A percentile compares a stretch with the other conserved stretches of the same genome.
phyloP scores from a whole-genome alignment of 805 yeast genomes.

The Ogataea pilisensis region DNA sequence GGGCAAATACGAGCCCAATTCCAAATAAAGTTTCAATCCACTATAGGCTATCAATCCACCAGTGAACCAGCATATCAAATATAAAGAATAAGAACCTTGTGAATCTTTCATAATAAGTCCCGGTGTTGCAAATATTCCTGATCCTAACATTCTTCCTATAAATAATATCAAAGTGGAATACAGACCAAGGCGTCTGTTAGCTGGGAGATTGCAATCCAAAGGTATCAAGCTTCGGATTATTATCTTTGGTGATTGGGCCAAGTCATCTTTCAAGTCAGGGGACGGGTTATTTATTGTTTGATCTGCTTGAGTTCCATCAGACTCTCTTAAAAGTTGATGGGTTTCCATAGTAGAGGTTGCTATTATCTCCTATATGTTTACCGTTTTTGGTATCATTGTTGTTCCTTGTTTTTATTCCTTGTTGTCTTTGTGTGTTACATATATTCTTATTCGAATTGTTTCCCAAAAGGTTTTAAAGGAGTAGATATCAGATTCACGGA shows the following conservation, averaged over 20 bases:
- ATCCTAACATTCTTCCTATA: conserved; percentile 62
- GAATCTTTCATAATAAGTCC: conserved; percentile 55
- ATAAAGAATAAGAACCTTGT: conserved; percentile 56
- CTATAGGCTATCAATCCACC: conserved; percentile 56
- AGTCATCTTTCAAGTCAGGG: conserved; percentile 10
- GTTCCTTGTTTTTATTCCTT: too few relatives aligned
- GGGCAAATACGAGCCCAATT: conserved; percentile 64
- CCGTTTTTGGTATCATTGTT: too few relatives aligned
- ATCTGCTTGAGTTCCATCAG: neutral
- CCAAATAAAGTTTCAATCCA: conserved; percentile 58
- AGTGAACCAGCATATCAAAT: conserved; percentile 52
- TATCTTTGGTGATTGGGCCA: conserved; percentile 7
- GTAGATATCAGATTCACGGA: too few relatives aligned
- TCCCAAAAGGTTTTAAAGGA: too few relatives aligned
- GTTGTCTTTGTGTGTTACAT: too few relatives aligned
- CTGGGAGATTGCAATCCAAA: conserved; percentile 15
- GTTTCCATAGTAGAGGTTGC: conserved; percentile 2
- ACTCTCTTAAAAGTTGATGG: neutral
- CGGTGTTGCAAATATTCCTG: conserved; percentile 68
- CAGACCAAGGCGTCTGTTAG: conserved; percentile 41
- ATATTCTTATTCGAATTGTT: too few relatives aligned
- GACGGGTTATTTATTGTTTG: conserved; percentile 16
- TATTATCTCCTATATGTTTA: too few relatives aligned
- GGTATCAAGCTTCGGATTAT: conserved; percentile 19
- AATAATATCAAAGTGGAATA: conserved; percentile 58